These are phyloP conservation scores for Penicillium silybi DNA, from an alignment of 495 filamentous ascomycete species.

Conservation along the genomic window DNA sequence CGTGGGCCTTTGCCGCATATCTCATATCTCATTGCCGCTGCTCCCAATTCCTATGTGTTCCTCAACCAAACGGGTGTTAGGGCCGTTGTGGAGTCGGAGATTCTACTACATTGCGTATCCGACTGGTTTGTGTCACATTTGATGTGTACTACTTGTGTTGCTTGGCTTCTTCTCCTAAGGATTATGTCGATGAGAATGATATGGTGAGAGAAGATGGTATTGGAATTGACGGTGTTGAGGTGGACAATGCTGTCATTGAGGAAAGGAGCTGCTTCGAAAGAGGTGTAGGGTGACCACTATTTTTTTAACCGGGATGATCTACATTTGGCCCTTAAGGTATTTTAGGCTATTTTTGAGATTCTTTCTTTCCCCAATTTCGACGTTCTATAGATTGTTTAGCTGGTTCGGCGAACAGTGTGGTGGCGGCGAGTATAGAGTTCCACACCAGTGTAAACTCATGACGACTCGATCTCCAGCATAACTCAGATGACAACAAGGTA, in stretches of 20 bases:
- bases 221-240: background rate
- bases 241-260: background rate
- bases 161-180: conserved; percentile 16
- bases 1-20: conserved; percentile 21
- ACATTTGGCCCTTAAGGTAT: background rate
- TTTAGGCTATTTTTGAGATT: background rate
- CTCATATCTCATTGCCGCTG: conserved; percentile 26
- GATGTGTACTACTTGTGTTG: conserved; percentile 19
- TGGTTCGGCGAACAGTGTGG: background rate
- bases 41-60: conserved; percentile 35
- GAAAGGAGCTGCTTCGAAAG: background rate
- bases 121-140: conserved; percentile 27
- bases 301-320: too few relatives aligned
- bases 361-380: too few relatives aligned
- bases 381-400: too few relatives aligned
- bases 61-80: conserved; percentile 36
- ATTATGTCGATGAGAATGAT: conserved; percentile 29
- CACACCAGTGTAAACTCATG: background rate
- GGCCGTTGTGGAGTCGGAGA: conserved; percentile 23
- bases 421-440: background rate
- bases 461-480: background rate
- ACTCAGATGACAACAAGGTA: background rate
- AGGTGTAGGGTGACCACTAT: background rate
- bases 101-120: conserved; percentile 37
- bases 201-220: background rate